These are phyloP conservation scores for Mycena albidolilacea DNA, from an alignment of 768 basidiomycete genomes.

Conservation along the genomic window DNA sequence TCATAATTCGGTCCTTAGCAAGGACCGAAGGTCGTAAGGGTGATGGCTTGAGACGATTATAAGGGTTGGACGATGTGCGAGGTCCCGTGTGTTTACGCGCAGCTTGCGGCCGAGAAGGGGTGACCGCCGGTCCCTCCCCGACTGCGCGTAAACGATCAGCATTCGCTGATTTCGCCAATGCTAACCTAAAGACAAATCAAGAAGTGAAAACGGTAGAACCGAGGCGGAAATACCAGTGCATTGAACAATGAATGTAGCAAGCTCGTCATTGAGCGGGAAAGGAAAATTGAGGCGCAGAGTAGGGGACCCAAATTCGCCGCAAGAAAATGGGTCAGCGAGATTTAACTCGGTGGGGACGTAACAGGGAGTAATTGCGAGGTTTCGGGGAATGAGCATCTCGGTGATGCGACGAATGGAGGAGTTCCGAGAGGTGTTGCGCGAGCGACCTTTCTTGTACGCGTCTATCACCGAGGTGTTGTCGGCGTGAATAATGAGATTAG, in stretches of 20 bases:
- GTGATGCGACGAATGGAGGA: conserved; percentile 14
- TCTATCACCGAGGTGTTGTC: too few relatives aligned
- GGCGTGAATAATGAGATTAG: too few relatives aligned
- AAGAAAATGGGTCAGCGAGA: conserved; percentile 50
- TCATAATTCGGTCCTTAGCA: background rate
- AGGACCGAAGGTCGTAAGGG: background rate
- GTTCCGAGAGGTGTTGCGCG: conserved; percentile 9
- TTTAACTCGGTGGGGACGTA: conserved; percentile 49
- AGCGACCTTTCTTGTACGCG: conserved; percentile 16
- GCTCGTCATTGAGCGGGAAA: conserved; percentile 40
- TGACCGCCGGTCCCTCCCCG: conserved; percentile 24
- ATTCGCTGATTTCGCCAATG: conserved; percentile 7
- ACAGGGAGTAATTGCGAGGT: conserved; percentile 40
- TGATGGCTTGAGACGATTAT: conserved; percentile 23
- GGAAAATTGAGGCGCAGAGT: background rate
- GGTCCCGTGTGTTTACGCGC: conserved; percentile 7
- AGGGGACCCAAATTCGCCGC: conserved; percentile 35
- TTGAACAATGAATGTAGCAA: conserved; percentile 26
- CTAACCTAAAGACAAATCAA: background rate
- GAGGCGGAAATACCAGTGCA: conserved; percentile 7
- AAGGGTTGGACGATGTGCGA: conserved; percentile 17
- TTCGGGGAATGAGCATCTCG: conserved; percentile 31
- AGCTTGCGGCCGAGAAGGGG: conserved; percentile 23
- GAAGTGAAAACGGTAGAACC: background rate
- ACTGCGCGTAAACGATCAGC: conserved; percentile 18